Conservation (phyloP, 495 filamentous ascomycete species). For the Aspergillus nidulans region DNA sequence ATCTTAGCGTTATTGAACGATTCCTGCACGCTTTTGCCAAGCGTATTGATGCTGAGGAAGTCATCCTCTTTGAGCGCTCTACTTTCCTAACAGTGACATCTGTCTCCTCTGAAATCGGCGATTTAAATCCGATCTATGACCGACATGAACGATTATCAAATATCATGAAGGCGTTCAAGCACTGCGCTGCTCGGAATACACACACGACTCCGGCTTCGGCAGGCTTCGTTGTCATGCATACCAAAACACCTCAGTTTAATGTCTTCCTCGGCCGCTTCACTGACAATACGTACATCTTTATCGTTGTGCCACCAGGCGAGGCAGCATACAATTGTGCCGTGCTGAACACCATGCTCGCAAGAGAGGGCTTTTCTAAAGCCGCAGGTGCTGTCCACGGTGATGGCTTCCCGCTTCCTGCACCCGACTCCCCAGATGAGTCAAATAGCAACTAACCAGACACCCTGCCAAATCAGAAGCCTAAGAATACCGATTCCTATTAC, state of each 20-base stretch:
- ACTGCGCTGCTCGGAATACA: constrained; percentile 60
- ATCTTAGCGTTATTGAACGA: constrained; percentile 80
- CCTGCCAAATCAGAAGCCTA: background rate
- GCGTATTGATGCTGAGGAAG: constrained; percentile 84
- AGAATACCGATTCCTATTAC: background rate
- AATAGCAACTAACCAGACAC: background rate
- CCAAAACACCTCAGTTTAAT: constrained; percentile 72
- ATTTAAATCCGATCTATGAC: constrained; percentile 80
- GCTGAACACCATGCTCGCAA: constrained; percentile 80
- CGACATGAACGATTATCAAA: constrained; percentile 92
- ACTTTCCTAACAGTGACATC: constrained; percentile 91
- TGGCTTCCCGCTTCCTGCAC: constrained; percentile 41
- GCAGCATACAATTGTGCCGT: constrained; percentile 82
- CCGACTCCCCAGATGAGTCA: constrained; percentile 25
- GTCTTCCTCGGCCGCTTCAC: constrained; percentile 91
- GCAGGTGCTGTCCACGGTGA: constrained; percentile 36
- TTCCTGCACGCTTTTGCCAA: constrained; percentile 74
- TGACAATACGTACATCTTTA: constrained; percentile 92
- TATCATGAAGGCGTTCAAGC: constrained; percentile 97
- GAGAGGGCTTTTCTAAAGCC: constrained; percentile 64
- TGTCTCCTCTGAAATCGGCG: constrained; percentile 68
- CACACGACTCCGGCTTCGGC: constrained; percentile 48
- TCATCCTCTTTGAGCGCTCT: constrained; percentile 91
- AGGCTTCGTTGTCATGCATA: constrained; percentile 61
- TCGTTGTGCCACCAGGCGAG: constrained; percentile 83